phyloP scores from a whole-genome alignment of 495 filamentous ascomycete species.

The Lepidopterella palustris region DNA sequence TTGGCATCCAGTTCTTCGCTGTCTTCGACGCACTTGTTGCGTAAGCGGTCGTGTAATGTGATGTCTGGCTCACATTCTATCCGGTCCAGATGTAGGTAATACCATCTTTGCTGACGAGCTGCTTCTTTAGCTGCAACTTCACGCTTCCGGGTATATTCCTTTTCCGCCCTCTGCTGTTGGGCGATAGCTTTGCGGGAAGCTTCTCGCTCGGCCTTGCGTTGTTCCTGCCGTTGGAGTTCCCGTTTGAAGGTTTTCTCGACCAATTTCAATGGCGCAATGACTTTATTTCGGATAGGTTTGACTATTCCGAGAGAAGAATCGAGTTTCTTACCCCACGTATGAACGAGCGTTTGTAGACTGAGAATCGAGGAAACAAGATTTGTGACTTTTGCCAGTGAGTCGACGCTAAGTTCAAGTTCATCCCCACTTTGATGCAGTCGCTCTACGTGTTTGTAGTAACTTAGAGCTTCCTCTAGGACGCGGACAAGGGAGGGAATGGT shows the following conservation, averaged over 20 bases:
- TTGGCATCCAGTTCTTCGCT: constrained; percentile 16
- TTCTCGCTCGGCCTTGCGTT: not conserved
- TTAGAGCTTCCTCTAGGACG: not conserved
- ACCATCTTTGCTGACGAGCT: constrained; percentile 2
- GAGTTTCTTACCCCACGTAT: not conserved
- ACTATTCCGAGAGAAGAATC: not conserved
- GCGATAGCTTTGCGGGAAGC: not conserved
- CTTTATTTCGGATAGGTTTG: not conserved
- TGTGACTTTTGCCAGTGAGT: not conserved
- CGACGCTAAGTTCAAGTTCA: not conserved
- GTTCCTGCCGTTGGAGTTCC: not conserved
- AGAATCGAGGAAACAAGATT: not conserved
- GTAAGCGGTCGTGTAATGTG: not conserved
- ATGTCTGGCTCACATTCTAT: constrained; percentile 18
- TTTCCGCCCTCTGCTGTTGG: not conserved
- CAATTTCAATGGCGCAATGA: constrained; percentile 11
- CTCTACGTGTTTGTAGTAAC: not conserved
- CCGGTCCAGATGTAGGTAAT: constrained; percentile 17
- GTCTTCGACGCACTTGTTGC: constrained; percentile 2
- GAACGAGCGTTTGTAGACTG: not conserved
- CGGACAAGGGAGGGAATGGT: not conserved
- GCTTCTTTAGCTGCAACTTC: not conserved
- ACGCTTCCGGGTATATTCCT: not conserved
- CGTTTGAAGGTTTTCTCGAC: not conserved
- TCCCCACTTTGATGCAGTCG: not conserved